Evolutionary conservation across 2,329 filamentous ascomycete genomes (phyloP), one percentile per base, ranked within the genome.

Genomic region (Pseudocercospora pini-densiflorae): DNA sequence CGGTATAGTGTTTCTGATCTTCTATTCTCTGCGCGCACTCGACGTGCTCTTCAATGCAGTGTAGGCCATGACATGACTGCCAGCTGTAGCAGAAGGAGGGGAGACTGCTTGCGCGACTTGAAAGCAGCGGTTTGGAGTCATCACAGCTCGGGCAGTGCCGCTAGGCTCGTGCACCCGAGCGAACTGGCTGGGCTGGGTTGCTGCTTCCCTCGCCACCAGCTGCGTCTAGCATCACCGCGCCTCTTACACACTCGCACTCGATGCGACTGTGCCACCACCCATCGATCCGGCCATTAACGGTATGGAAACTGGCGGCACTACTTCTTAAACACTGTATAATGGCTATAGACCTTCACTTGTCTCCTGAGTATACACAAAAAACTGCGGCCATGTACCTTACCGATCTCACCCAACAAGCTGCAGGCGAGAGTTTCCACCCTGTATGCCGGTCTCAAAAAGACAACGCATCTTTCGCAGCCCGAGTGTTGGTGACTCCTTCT

Each of bases 11-110:
- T 16, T n/a, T 29, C 27, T 24, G 21, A 3, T 16, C 27, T 55
- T 31, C 27, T 55, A 55, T 27, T 55, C 23, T 55, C 23, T 27
- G 51, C 51, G 51, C 27, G 51, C 51, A 55, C 51, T n/a, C 27
- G 51, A 55, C 51, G 51, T 55, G 51, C 51, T 55, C 12, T 31
- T 24, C 23, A 31, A 14, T 23, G 51, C 21, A n/a, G 24, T 27
- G 51, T n/a, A n/a, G 24, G 51, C 21, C 51, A 55, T 33, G 21
- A 43, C 36, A 40, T n/a, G 40, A 43, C 45, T 49, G 45, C 45
- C 45, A 49, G 45, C 19, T 49, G 24, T 31, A 24, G 21, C 24
- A 24, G 21, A 8, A 54, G 23, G 51, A 54, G 27, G 51, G 51
- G 51, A 54, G 21, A 16, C 23, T n/a, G 23, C 19, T 29, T 24